Conservation (phyloP, 1,284 basidiomycete species). For the Pseudozyma pruni region DNA sequence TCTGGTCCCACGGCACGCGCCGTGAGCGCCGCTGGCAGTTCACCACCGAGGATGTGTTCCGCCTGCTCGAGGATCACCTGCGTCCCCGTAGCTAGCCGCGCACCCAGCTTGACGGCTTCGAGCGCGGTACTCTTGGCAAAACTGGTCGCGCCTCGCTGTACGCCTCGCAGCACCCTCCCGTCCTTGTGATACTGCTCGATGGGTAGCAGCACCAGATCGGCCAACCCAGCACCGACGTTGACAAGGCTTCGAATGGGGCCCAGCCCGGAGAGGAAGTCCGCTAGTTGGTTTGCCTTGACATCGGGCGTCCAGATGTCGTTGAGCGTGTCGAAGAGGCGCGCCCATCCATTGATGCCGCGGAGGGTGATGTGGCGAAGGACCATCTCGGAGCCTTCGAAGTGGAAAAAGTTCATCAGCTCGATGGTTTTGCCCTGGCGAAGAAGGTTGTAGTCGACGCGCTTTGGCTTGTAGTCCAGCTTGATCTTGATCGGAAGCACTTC, state of each 20-base stretch:
- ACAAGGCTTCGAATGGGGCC: slow-evolving; percentile 88
- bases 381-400: slow-evolving; percentile 99
- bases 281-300: slow-evolving; percentile 96
- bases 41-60: slow-evolving; percentile 82
- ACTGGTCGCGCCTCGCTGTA: slow-evolving; percentile 91
- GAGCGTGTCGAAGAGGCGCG: slow-evolving; percentile 84
- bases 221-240: slow-evolving; percentile 94
- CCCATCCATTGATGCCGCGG: slow-evolving; percentile 88
- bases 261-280: slow-evolving; percentile 96
- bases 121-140: slow-evolving; percentile 93
- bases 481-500: slow-evolving; percentile 85
- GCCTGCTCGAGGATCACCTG: slow-evolving; percentile 96
- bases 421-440: slow-evolving; percentile 85
- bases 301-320: slow-evolving; percentile 99
- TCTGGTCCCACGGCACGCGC: slow-evolving; percentile 73
- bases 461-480: slow-evolving; percentile 98
- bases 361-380: slow-evolving; percentile 90
- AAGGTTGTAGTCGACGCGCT: slow-evolving; percentile 90
- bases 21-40: slow-evolving; percentile 74
- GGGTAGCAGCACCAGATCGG: slow-evolving; percentile 91
- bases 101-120: slow-evolving; percentile 94
- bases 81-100: slow-evolving; percentile 91
- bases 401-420: slow-evolving; percentile 99
- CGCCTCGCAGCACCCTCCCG: slow-evolving; percentile 86
- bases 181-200: slow-evolving; percentile 98